Evolutionary conservation across 148 eudicot genomes (phyloP), one percentile per base, ranked within the genome.

Genomic region (Rhododendron griersonianum): DNA sequence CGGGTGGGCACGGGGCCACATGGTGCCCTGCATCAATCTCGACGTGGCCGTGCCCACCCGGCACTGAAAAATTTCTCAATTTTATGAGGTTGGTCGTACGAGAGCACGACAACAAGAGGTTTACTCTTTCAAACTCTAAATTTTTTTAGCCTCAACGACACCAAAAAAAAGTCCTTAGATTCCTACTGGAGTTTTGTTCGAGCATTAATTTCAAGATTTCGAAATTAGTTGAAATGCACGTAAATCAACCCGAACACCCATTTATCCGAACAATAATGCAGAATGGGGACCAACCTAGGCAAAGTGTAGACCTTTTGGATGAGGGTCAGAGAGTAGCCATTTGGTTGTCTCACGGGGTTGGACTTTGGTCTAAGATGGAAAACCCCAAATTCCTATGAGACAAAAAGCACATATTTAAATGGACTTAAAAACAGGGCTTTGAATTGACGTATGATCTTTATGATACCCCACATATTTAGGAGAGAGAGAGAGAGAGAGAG

Each of bases 321-420:
- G 69, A 86, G 39, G 45, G 87, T 85, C 87, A 85, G 87, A 63
- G 28, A 48, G 78, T 47, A 65, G 51, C 81, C 44, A 82, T 41
- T 50, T 73, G 88, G 47, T 86, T 89, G 85, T 86, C 88, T 75
- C 57, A 80, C 81, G 88, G 85, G 50, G 78, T 86, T 86, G 87
- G 86, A 86, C 80, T 89, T 86, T 86, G 88, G 87, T 85, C 76
- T 81, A 14, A 18, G 48, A 61, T 45, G 41, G 86, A 81, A 86
- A 75, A 73, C 53, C 57, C 53, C 85, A 25, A 83, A 41, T 53
- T 74, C 86, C 85, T 69, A 63, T 81, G 83, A 87, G 90, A 87
- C 90, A 89, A 81, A 86, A 81, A 81, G 84, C 63, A 76, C 48
- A 35, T 77, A 87, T 83, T 80, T 48, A 30, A 74, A 59, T 75